Conservation (phyloP, 2,329 filamentous ascomycete genomes). For the Coccinonectria pachysandricola region DNA sequence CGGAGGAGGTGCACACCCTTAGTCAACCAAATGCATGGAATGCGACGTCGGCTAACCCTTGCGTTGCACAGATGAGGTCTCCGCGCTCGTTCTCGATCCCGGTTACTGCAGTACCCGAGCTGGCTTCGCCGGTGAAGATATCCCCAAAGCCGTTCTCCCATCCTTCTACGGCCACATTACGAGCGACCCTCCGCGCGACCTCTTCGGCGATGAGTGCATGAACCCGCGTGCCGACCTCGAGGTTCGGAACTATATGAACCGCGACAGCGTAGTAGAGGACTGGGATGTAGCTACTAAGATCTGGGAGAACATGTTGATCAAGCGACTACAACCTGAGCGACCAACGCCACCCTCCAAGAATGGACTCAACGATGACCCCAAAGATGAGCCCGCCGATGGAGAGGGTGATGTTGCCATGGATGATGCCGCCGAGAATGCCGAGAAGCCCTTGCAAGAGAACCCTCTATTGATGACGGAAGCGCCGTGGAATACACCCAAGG, state of each 20-base stretch:
- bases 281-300: conserved; percentile 86
- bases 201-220: conserved; percentile 88
- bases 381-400: conserved; percentile 44
- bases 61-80: conserved; percentile 70
- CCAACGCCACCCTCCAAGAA: conserved; percentile 63
- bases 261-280: conserved; percentile 85
- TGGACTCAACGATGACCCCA: conserved; percentile 61
- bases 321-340: conserved; percentile 70
- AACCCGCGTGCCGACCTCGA: conserved; percentile 67
- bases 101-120: conserved; percentile 87
- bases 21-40: no score
- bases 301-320: conserved; percentile 89
- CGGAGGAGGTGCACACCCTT: conserved; percentile 42
- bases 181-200: conserved; percentile 36
- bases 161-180: conserved; percentile 69
- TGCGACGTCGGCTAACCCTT: conserved; percentile 12
- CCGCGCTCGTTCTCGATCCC: conserved; percentile 89
- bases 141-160: conserved; percentile 85
- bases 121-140: conserved; percentile 95
- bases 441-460: conserved; percentile 79
- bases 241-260: conserved; percentile 83
- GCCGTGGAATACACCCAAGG: conserved; percentile 81
- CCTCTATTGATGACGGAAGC: conserved; percentile 90
- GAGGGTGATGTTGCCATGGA: conserved; percentile 53
- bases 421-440: conserved; percentile 37